Evolutionary conservation across 805 yeast genomes (phyloP).

Genomic region (Candida sakaeoensis): DNA sequence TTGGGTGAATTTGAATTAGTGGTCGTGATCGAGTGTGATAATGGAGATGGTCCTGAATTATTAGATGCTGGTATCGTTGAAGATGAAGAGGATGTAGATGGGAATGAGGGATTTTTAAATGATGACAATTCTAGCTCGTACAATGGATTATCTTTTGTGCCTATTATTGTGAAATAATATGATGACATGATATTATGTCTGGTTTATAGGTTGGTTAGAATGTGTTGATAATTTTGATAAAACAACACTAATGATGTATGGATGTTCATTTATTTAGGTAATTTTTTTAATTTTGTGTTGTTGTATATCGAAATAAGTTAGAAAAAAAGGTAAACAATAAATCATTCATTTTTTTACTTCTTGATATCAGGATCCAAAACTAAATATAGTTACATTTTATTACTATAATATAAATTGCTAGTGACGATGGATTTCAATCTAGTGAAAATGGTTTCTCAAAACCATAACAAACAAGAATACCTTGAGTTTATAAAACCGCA

Average conservation of each 20-base stretch:
- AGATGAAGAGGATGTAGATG: slow-evolving; percentile 6
- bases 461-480: not conserved
- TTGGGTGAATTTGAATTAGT: not conserved
- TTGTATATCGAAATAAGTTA: not conserved
- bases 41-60: slow-evolving; percentile 2
- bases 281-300: slow-evolving; percentile 1
- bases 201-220: not conserved
- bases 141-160: slow-evolving; percentile 79
- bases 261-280: not conserved
- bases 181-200: slow-evolving; percentile 28
- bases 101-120: slow-evolving; percentile 34
- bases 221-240: slow-evolving; percentile 4
- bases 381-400: not conserved
- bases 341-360: not conserved
- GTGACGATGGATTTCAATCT: not conserved
- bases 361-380: not conserved
- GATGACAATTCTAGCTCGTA: slow-evolving; percentile 87
- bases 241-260: not conserved
- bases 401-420: too few relatives aligned
- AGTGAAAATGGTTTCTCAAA: not conserved
- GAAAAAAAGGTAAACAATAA: not conserved
- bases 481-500: slow-evolving; percentile 35
- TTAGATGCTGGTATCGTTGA: not conserved
- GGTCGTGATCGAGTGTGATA: not conserved
- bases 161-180: slow-evolving; percentile 85